Evolutionary conservation across 2,329 filamentous ascomycete species (phyloP), one percentile per base, ranked within the genome.

Genomic region (Microcera coccophila): DNA sequence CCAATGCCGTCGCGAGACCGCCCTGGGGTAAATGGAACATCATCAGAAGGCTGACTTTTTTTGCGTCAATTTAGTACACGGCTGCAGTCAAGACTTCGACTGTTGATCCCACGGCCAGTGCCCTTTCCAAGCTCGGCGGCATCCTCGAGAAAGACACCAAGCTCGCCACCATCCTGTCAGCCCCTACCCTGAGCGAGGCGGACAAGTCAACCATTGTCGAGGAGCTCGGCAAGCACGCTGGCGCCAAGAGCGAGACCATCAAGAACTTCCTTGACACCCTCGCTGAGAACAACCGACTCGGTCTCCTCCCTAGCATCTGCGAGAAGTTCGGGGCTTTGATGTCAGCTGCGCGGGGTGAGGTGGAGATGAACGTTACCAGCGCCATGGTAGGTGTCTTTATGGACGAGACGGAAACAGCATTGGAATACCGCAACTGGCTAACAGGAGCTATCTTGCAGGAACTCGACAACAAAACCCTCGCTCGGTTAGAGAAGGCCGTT

Each of bases 261-360:
- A 90, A 93, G 83, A 94, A 96, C 81, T 90, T 98, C 77, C 81
- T 98, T 59, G 66, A 75, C 44, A 87, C 91, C 44, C 81, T 98
- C 45, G 91, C 93, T 56, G 88, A 93, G 75, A 95, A 98, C 83
- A 98, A 98, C 82, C 82, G 93, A 58, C 78, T 98, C 57, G 82
- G 84, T 53, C 75, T 93, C 51, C 79, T 98, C 50, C 78, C 84
- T 69, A 83, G 84, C 59, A 85, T 97, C 52, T 84, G 82, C 66
- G 81, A 86, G 65, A 96, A 97, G 81, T 98, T 96, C 63, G 76
- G 66, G 55, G 78, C 84, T 65, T 74, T 98, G 62, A 95, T 97
- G 78, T 82, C 88, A 62, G 93, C 93, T 54, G 77, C 89, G 58
- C 84, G 82, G 57, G 93, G 93, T 54, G 93, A 98, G 84, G 77